Conservation (phyloP, 2,329 filamentous ascomycete genomes). For the Grosmannia serpens region DNA sequence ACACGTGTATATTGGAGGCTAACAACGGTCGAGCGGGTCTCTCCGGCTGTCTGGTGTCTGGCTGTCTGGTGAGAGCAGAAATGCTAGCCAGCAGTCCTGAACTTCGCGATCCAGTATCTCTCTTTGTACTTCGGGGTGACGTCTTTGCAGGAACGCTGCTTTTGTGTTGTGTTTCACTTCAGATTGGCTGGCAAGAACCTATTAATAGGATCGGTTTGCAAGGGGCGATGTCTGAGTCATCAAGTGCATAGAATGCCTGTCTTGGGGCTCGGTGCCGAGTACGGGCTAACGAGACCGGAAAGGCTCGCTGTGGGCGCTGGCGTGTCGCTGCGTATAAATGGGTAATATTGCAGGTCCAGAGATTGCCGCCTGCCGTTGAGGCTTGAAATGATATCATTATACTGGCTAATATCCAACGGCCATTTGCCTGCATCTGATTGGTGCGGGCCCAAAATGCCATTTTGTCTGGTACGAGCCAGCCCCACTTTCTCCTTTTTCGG, state of each 20-base stretch:
- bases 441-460: neutral
- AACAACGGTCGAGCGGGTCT: neutral
- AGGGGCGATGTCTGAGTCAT: neutral
- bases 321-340: neutral
- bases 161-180: neutral
- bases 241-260: neutral
- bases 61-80: neutral
- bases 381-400: neutral
- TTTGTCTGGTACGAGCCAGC: neutral
- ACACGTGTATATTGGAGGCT: neutral
- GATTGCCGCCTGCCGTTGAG: neutral
- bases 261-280: neutral
- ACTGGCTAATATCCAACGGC: neutral
- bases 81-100: neutral
- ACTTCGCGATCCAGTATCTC: neutral
- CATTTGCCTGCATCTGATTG: neutral
- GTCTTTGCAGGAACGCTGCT: neutral
- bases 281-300: neutral
- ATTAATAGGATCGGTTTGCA: neutral
- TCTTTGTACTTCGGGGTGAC: neutral
- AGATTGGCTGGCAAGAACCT: neutral
- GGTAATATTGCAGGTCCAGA: neutral
- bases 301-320: neutral
- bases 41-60: no score
- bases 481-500: constrained; percentile 1